These are phyloP conservation scores for Chaetomium fimeti DNA, from an alignment of 495 filamentous ascomycete genomes.

Conservation along the genomic window DNA sequence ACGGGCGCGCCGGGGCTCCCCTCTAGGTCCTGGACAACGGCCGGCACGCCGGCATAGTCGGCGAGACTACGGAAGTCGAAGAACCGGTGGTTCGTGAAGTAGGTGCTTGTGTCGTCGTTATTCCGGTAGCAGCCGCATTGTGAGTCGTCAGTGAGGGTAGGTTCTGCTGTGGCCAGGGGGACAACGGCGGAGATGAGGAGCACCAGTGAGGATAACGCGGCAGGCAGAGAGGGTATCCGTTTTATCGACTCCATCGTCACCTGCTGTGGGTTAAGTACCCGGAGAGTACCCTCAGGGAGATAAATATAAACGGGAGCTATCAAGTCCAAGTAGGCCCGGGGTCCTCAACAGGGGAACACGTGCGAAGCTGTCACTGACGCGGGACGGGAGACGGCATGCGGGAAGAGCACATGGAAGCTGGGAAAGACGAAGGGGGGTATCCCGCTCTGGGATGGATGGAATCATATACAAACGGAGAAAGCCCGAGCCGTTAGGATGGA, in stretches of 20 bases:
- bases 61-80: conserved; percentile 63
- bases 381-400: background rate
- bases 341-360: background rate
- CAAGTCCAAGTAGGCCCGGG: background rate
- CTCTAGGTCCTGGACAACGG: conserved; percentile 33
- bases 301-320: background rate
- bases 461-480: background rate
- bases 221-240: conserved; percentile 15
- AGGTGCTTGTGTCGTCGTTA: conserved; percentile 48
- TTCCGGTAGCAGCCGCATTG: conserved; percentile 51
- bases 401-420: background rate
- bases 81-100: conserved; percentile 64
- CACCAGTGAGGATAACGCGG: conserved; percentile 25
- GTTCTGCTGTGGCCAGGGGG: conserved; percentile 22
- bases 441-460: background rate
- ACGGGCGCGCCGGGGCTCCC: conserved; percentile 35
- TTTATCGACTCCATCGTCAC: conserved; percentile 12
- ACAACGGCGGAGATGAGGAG: conserved; percentile 25
- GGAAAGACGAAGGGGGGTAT: background rate
- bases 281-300: background rate
- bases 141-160: conserved; percentile 32
- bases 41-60: conserved; percentile 40
- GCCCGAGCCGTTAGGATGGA: background rate
- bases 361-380: background rate
- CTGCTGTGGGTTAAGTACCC: background rate